phyloP scores from a whole-genome alignment of 2,329 filamentous ascomycete species.

The Penicillium frequentans region DNA sequence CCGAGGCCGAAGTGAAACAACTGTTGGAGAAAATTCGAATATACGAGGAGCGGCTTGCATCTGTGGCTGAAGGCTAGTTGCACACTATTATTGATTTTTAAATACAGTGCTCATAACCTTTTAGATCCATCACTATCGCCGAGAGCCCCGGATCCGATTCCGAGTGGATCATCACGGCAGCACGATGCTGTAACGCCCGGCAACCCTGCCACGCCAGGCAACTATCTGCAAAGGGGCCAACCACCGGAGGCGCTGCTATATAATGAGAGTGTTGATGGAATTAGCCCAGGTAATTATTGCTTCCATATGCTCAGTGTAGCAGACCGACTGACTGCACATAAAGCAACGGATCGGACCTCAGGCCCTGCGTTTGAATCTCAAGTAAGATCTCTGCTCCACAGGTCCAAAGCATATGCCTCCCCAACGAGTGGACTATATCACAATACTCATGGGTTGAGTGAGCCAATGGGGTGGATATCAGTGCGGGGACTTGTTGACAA shows the following conservation, averaged over 20 bases:
- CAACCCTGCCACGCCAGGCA: background rate
- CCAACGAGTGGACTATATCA: background rate
- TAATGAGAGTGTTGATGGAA: conserved; percentile 2
- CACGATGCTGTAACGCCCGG: background rate
- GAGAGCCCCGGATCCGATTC: background rate
- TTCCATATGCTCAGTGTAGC: background rate
- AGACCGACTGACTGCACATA: background rate
- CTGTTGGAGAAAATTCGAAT: conserved; percentile 15
- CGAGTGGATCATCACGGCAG: background rate
- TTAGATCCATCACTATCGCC: background rate
- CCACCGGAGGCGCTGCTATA: background rate
- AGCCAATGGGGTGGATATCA: conserved; percentile 5
- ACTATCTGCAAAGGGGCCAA: background rate
- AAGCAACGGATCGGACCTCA: conserved; percentile 18
- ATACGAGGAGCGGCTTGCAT: conserved; percentile 13
- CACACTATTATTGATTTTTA: background rate
- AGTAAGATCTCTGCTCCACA: conserved; percentile 17
- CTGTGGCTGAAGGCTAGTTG: background rate
- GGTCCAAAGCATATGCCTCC: background rate
- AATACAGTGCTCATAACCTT: background rate
- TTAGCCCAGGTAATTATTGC: conserved; percentile 13
- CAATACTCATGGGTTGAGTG: background rate
- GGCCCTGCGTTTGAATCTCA: conserved; percentile 22
- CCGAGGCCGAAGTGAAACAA: conserved; percentile 15
- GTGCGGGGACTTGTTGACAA: conserved; percentile 2